Evolutionary conservation across 768 basidiomycete species (phyloP).

Genomic region (Stropharia rugosoannulata): DNA sequence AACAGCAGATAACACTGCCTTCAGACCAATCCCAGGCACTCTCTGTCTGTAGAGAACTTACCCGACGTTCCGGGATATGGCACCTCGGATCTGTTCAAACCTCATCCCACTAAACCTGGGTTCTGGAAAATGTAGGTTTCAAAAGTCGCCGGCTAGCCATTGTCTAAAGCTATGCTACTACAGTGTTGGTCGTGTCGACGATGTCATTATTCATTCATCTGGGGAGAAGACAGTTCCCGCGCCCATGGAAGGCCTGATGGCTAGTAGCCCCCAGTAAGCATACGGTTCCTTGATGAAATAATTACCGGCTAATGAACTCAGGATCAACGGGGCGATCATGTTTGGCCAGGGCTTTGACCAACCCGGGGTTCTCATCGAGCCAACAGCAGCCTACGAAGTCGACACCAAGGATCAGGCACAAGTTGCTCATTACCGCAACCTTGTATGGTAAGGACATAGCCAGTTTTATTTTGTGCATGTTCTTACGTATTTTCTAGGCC

Average conservation of each 20-base stretch:
- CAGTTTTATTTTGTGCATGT: not conserved
- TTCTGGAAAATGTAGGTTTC: slow-evolving; percentile 41
- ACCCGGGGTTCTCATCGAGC: slow-evolving; percentile 31
- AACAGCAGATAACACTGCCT: not conserved
- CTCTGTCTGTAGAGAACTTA: slow-evolving; percentile 35
- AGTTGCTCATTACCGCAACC: slow-evolving; percentile 29
- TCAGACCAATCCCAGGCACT: slow-evolving; percentile 31
- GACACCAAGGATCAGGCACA: slow-evolving; percentile 26
- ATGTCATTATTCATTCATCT: slow-evolving; percentile 12
- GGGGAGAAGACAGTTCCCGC: slow-evolving; percentile 19
- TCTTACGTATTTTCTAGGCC: slow-evolving; percentile 15
- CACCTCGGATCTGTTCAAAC: slow-evolving; percentile 41
- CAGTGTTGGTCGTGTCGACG: slow-evolving; percentile 41
- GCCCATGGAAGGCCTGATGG: slow-evolving; percentile 24
- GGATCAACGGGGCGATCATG: slow-evolving; percentile 33
- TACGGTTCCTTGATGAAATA: not conserved
- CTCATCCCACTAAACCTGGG: slow-evolving; percentile 40
- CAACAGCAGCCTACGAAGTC: slow-evolving; percentile 20
- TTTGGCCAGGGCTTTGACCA: slow-evolving; percentile 37
- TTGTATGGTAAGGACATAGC: slow-evolving; percentile 18
- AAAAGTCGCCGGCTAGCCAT: not conserved
- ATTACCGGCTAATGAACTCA: not conserved
- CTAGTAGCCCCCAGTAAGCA: slow-evolving; percentile 20
- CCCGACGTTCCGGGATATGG: slow-evolving; percentile 37
- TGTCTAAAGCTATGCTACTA: not conserved